Evolutionary conservation across 495 filamentous ascomycete species (phyloP).

Genomic region (Parachaetomium inaequale): DNA sequence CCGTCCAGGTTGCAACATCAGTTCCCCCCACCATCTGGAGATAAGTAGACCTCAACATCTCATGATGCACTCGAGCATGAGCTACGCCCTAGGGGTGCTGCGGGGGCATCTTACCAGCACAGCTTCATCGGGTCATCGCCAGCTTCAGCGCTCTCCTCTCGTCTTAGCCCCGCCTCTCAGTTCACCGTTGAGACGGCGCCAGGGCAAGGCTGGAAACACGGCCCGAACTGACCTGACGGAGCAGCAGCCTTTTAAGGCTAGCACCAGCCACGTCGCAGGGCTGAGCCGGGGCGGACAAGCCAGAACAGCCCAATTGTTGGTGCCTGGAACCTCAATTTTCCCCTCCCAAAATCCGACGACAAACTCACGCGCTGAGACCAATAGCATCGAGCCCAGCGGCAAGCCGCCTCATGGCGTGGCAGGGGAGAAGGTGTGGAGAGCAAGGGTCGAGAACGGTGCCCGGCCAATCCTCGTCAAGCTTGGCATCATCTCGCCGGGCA

Average conservation of each 20-base stretch:
- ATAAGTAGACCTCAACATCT: no score
- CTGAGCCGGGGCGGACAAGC: not conserved
- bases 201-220: not conserved
- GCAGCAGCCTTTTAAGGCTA: not conserved
- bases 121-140: no score
- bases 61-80: no score
- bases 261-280: not conserved
- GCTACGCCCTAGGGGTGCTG: no score
- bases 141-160: no score
- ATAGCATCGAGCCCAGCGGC: not conserved
- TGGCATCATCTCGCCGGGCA: not conserved
- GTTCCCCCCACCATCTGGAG: no score
- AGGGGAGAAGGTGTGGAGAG: constrained; percentile 1
- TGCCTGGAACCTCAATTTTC: not conserved
- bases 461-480: not conserved
- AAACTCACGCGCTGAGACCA: not conserved
- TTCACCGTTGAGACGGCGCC: not conserved
- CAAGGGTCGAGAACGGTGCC: not conserved
- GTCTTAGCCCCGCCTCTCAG: not conserved
- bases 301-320: not conserved
- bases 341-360: not conserved
- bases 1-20: no score
- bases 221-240: not conserved
- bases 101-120: no score
- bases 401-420: constrained; percentile 2